These are phyloP conservation scores for Auriculariales sp. DNA, from an alignment of 768 basidiomycete genomes.

Conservation along the genomic window DNA sequence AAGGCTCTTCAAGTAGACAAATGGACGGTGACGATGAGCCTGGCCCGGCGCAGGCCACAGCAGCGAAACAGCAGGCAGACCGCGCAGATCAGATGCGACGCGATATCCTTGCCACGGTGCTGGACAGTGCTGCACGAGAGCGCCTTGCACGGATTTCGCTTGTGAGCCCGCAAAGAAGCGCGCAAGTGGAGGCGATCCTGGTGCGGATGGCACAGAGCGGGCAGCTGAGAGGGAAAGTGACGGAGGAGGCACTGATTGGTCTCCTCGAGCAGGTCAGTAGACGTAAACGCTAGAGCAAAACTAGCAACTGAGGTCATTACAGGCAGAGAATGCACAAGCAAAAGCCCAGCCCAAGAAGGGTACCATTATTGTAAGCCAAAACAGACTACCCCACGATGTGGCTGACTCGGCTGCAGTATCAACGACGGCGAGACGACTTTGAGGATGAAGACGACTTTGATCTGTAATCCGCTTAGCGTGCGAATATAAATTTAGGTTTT, in stretches of 20 bases:
- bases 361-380: slow-evolving; percentile 24
- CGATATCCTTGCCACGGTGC: slow-evolving; percentile 62
- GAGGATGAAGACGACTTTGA: slow-evolving; percentile 52
- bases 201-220: slow-evolving; percentile 74
- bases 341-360: slow-evolving; percentile 27
- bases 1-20: no score
- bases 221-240: slow-evolving; percentile 62
- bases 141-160: slow-evolving; percentile 75
- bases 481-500: no score
- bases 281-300: slow-evolving; percentile 5
- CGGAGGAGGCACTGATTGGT: slow-evolving; percentile 70
- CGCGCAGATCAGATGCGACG: slow-evolving; percentile 50
- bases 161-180: slow-evolving; percentile 69
- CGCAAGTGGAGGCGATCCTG: slow-evolving; percentile 66
- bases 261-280: slow-evolving; percentile 63
- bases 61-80: slow-evolving; percentile 42
- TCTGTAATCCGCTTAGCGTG: slow-evolving; percentile 10
- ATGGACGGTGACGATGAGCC: slow-evolving; percentile 6
- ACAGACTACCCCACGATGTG: slow-evolving; percentile 38
- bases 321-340: slow-evolving; percentile 39
- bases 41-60: background rate
- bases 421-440: slow-evolving; percentile 42
- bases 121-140: slow-evolving; percentile 69
- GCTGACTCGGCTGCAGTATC: slow-evolving; percentile 27
- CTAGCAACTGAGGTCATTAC: background rate